A percentile compares a stretch with the other conserved stretches of the same genome.
phyloP scores from a whole-genome alignment of 805 yeast genomes.

The Nakazawaea populi region DNA sequence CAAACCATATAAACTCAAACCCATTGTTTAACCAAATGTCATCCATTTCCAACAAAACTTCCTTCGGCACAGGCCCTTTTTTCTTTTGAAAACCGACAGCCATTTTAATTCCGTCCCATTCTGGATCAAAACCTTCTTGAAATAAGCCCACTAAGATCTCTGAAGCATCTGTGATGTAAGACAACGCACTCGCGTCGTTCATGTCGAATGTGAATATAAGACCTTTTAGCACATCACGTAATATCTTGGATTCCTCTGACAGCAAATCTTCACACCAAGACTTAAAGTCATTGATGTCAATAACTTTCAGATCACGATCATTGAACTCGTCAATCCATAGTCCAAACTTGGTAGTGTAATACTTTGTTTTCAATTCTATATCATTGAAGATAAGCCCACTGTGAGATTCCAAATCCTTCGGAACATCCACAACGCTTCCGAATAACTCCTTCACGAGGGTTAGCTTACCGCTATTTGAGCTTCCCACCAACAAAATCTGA shows the following conservation, averaged over 20 bases:
- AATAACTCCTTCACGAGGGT: constrained; percentile 18
- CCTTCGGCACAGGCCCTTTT: neutral
- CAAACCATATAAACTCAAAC: constrained; percentile 29
- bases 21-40: constrained; percentile 33
- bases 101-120: constrained; percentile 29
- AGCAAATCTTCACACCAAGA: constrained; percentile 35
- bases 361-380: constrained; percentile 17
- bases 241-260: constrained; percentile 30
- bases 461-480: constrained; percentile 35
- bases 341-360: constrained; percentile 21
- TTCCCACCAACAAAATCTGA: constrained; percentile 40
- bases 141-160: constrained; percentile 13
- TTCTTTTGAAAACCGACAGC: constrained; percentile 25
- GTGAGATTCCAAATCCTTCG: constrained; percentile 13
- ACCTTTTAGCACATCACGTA: constrained; percentile 42
- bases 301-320: constrained; percentile 21
- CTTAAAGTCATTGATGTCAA: constrained; percentile 18
- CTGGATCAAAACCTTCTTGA: constrained; percentile 12
- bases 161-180: constrained; percentile 18
- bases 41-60: constrained; percentile 26
- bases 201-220: constrained; percentile 34
- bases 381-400: constrained; percentile 21
- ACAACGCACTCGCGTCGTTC: constrained; percentile 13
- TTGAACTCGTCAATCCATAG: constrained; percentile 24
- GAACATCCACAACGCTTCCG: constrained; percentile 12